A percentile compares a stretch with the other conserved stretches of the same genome.
Conservation (phyloP, 805 yeast genomes). For the Maudiozyma saulgeensis region DNA sequence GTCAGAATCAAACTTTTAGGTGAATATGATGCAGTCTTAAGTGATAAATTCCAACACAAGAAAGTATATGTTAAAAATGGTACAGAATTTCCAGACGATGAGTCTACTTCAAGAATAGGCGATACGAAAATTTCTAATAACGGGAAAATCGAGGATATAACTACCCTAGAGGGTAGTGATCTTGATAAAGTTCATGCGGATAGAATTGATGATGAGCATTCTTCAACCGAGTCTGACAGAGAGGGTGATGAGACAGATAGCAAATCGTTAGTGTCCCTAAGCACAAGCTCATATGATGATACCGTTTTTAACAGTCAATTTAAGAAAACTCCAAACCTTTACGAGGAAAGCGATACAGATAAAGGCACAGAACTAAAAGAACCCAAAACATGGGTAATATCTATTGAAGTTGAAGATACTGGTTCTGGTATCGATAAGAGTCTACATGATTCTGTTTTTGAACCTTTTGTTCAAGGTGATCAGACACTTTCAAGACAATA, state of each 20-base stretch:
- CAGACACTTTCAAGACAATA: conserved; percentile 82
- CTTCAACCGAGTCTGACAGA: background rate
- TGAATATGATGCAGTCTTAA: conserved; percentile 51
- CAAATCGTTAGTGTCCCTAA: conserved; percentile 14
- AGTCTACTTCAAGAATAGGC: background rate
- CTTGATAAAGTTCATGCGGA: background rate
- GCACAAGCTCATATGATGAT: conserved; percentile 34
- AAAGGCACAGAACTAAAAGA: conserved; percentile 17
- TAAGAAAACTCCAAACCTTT: conserved; percentile 20
- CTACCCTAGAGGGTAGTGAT: background rate
- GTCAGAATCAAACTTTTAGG: conserved; percentile 58
- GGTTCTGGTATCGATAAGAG: conserved; percentile 91
- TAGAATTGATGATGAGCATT: background rate
- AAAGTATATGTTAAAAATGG: conserved; percentile 37
- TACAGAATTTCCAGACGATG: conserved; percentile 10
- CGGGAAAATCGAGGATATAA: conserved; percentile 1
- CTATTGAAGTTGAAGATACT: conserved; percentile 70
- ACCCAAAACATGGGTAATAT: conserved; percentile 31
- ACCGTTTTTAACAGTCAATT: conserved; percentile 37
- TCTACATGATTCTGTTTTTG: conserved; percentile 77
- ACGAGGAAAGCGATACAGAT: conserved; percentile 20
- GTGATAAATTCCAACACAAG: conserved; percentile 34
- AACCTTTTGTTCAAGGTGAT: conserved; percentile 96
- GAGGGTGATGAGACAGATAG: conserved; percentile 6
- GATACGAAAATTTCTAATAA: background rate